Conservation (phyloP, 1,284 basidiomycete species). For the Bondarzewia mesenterica region DNA sequence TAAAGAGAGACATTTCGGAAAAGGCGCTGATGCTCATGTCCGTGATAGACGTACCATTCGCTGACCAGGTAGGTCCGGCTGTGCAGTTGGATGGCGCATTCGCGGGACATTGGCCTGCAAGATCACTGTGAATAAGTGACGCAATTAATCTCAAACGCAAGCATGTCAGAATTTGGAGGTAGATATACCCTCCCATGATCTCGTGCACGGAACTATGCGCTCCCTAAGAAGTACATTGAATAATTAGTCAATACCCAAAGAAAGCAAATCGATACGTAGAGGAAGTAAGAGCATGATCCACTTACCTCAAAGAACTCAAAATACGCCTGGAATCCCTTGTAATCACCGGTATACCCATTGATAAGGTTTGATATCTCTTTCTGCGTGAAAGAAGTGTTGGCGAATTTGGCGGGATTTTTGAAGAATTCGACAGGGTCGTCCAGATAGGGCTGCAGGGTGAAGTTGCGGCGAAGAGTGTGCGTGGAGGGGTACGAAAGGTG, state of each 20-base stretch:
- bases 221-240: conserved; percentile 11
- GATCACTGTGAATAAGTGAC: conserved; percentile 16
- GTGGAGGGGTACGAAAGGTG: conserved; percentile 24
- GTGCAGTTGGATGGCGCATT: conserved; percentile 16
- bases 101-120: conserved; percentile 19
- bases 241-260: background rate
- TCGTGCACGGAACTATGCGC: conserved; percentile 20
- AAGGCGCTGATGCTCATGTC: background rate
- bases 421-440: conserved; percentile 15
- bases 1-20: conserved; percentile 6
- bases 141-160: too few relatives aligned
- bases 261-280: background rate
- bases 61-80: conserved; percentile 19
- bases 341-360: conserved; percentile 24
- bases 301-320: conserved; percentile 23
- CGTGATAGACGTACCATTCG: conserved; percentile 18
- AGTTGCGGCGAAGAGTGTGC: conserved; percentile 28
- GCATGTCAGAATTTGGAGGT: too few relatives aligned
- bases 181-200: conserved; percentile 22
- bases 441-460: conserved; percentile 24
- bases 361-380: conserved; percentile 20
- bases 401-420: conserved; percentile 15
- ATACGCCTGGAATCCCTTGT: conserved; percentile 24
- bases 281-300: too few relatives aligned
- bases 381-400: conserved; percentile 24